Evolutionary conservation across 2,329 filamentous ascomycete species (phyloP), one percentile per base, ranked within the genome.

Genomic region (Fonsecaea pedrosoi): DNA sequence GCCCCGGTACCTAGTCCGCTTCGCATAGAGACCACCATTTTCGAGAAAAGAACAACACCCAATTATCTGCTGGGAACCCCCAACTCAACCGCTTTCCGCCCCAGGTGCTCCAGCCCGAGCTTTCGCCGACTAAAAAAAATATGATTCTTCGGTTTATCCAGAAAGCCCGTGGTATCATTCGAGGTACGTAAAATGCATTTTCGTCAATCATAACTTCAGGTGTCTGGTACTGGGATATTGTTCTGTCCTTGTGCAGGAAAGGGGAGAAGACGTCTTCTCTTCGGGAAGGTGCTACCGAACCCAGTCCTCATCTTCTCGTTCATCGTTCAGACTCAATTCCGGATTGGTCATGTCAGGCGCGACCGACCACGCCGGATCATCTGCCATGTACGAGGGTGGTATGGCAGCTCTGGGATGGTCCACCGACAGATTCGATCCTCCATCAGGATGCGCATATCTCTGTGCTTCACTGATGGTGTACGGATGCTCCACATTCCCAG

Each of bases 271-370:
- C 12, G 7, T 6, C 35, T 45, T 18, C 13, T 3, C 35, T 45
- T 37, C 13, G 34, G 8, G 48, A 0, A 30, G 10, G 45, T 10
- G 61, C 63, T 64, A 73, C 35, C 70, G 69, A 35, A 71, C 70
- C 71, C 71, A 73, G 38, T 73, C 67, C 45, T 73, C 71, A 54
- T 72, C 70, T 50, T 73, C 71, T 50, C 65, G 57, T 55, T 69
- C 71, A 55, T 73, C 71, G 60, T 73, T 63, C 62, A 73, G 60
- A 12, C 30, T 61, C 45, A 72, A 64, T 50, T 65, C 64, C 3
- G 66, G 68, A 60, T 67, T 65, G 25, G 64, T 62, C 64, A 71
- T 68, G 40, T 71, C 71, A 5, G 68, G 69, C 13, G 71, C 69
- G 12, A 64, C 67, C 12, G 69, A 72, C 71, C 71, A 73, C 32